Conservation (phyloP, 257 asterid genomes). For the Solanum bulbocastanum region DNA sequence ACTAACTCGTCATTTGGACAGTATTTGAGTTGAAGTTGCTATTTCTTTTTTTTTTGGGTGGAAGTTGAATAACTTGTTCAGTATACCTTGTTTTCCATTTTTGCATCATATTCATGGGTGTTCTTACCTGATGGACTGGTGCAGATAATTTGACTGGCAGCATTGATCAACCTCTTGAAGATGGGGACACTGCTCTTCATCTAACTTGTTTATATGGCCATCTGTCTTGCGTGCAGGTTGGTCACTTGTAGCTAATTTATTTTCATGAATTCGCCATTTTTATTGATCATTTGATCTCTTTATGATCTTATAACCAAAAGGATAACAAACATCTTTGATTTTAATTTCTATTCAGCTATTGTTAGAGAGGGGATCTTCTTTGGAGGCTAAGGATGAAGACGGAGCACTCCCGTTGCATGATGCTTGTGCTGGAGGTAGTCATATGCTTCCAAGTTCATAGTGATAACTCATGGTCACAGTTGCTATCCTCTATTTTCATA, state of each 20-base stretch:
- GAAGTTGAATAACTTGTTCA: not conserved
- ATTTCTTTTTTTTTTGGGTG: not conserved
- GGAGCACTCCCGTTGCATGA: conserved; percentile 80
- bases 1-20: not conserved
- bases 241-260: not conserved
- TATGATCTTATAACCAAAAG: not conserved
- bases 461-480: not conserved
- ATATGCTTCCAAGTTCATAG: not conserved
- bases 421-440: conserved; percentile 85
- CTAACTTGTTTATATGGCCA: conserved; percentile 85
- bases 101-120: not conserved
- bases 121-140: not conserved
- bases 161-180: conserved; percentile 79
- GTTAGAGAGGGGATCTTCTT: conserved; percentile 60
- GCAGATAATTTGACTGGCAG: conserved; percentile 58
- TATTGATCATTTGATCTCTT: not conserved
- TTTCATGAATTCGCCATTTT: not conserved
- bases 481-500: not conserved
- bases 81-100: not conserved
- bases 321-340: not conserved
- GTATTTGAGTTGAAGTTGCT: not conserved
- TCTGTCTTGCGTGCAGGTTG: conserved; percentile 69
- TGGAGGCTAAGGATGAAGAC: conserved; percentile 72
- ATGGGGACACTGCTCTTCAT: conserved; percentile 94
- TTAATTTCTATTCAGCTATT: conserved; percentile 32